Evolutionary conservation across 768 basidiomycete species (phyloP), one percentile per base, ranked within the genome.

Genomic region (Pisolithus albus): DNA sequence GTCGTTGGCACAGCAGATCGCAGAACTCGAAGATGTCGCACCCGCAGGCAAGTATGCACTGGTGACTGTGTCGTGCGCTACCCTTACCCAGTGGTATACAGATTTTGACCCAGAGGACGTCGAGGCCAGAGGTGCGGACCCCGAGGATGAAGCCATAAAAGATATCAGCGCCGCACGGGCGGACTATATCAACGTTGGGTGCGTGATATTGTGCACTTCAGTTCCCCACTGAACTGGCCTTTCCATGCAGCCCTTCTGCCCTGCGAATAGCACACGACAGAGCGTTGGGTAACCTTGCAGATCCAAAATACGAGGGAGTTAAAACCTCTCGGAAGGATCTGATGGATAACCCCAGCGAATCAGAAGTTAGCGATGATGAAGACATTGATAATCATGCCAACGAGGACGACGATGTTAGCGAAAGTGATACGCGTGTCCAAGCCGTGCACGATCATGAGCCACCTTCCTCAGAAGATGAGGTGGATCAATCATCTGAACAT

Each of bases 181-280:
- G 58, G 92, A 95, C 68, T 96, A 95, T 66, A 62, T 91, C 40
- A 82, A 88, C 59, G 88, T 94, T 37, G 89, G 88, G 88, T 92
- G 64, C 54, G 80, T 70, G 24, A 8, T 24, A 28, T 38, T 24
- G 21, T 43, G 34, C 30, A 49, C 53, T 30, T 49, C 45, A 23
- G 40, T 46, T 46, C 32, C 30, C n/a, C 16, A 19, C 28, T 21
- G 47, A 21, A 49, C 37, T 53, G 37, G 41, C 43, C 45, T 38
- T 56, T 53, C 51, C 34, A 50, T 34, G 54, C 54, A 92, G 88
- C 3, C 82, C 81, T 9, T 92, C 90, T 53, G 68, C 76, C 30
- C 63, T 95, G 47, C 78, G 88, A 28, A 85, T 77, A 61, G 61
- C 76, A 34, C 78, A 84, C 15, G 81, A 84, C 28, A 81, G 77